Base-by-base conservation (phyloP, 352 stramenopile species). In the Aphanomyces cochlioides region DNA sequence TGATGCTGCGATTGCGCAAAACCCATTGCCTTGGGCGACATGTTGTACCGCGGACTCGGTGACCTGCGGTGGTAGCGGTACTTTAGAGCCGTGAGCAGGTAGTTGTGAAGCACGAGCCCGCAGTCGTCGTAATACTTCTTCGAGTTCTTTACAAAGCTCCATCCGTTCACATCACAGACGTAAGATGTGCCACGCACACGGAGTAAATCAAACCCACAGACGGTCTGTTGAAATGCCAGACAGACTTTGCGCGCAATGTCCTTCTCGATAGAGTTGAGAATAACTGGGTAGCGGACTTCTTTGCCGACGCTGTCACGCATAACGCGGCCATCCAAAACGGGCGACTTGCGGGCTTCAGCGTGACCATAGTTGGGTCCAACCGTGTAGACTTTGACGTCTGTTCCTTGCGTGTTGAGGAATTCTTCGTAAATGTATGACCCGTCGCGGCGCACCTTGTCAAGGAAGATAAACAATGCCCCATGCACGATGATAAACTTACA, bases 121-220 rank as follows among this genome's bases (percentile, higher is more conserved):
- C 94, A 98, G 79, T 99, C 97, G 76, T 99, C 96, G 73, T 99
- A 99, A 79, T 99, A 99, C 85, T 99, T 99, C 56, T 97, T 92
- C 41, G 87, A 95, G 74, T 92, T 95, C 73, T 95, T 99, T 19
- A 99, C 98, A 78, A 99, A 99, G 74, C 92, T 98, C 92, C 96
- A 99, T 21, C 98, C 98, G 79, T 99, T 99, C 21, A 99, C 98
- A 81, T 99, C 98, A 83, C 97, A 99, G 8, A 99, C 96, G 77
- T 98, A 99, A 34, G 93, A 96, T 43, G 73, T 96, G 70, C 81
- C 92, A 37, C 82, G 88, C 82, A 93, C 86, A 40, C 97, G 87
- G 39, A 99, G 82, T 56, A 99, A 79, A 79, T 99, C 98, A 75
- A 99, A 99, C 13, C 98, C 98, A 79, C 97, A 99, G 13, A 99